Evolutionary conservation across 257 asterid species (phyloP), one percentile per base, ranked within the genome.

Genomic region (Verbascum thapsus): DNA sequence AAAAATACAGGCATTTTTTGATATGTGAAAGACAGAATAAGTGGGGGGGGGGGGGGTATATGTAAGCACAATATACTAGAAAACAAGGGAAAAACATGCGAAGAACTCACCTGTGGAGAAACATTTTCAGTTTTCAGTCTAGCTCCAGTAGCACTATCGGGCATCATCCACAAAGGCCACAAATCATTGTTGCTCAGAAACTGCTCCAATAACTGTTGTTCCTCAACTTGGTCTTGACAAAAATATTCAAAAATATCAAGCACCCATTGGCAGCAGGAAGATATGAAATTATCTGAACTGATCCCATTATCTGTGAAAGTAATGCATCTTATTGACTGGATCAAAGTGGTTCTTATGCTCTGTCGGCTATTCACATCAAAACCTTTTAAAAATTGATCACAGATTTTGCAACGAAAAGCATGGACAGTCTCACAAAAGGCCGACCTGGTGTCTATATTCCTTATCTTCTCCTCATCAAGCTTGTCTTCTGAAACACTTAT

Each of bases 111-210:
- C 4, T 81, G 68, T 59, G 54, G 48, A 61, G 85, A 61, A 26
- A 64, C 52, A 71, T 62, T 61, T 58, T 84, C 86, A 49, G 67
- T 73, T 73, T 63, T 70, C 66, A 78, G 70, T 71, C 64, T 64
- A 69, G 79, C 79, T 64, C 80, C 75, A 34, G 64, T 53, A 39
- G 48, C 56, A 34, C 47, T 56, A 78, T 80, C 84, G 30, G 96
- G 95, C 64, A 76, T 48, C 56, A 78, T 58, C 91, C 90, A 87
- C 38, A 68, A 58, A 16, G 97, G 97, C 97, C 96, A 90, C 30
- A 22, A 71, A 50, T 81, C 91, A 74, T 67, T 81, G 80, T 73
- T 72, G 68, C 78, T 71, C 50, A 94, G 78, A 6, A 94, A 67
- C 68, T 73, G 78, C 62, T 87, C 95, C 74, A 94, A 78, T 70